phyloP scores from a whole-genome alignment of 331 rosid species.

The Telfairia occidentalis region DNA sequence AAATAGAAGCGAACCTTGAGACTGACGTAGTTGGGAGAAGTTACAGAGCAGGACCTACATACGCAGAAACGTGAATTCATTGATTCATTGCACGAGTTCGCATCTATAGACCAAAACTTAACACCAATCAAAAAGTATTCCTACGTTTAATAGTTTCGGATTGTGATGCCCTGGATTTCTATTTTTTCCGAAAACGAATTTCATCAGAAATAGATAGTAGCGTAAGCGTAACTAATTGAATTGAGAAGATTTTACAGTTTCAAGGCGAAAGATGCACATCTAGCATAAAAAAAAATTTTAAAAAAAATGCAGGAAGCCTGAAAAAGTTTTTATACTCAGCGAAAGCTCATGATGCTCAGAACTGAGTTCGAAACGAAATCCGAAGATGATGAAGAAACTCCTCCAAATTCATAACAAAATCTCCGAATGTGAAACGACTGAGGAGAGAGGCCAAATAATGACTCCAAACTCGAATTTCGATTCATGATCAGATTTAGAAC shows the following conservation, averaged over 20 bases:
- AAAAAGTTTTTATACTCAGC: not conserved
- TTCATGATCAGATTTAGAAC: slow-evolving; percentile 5
- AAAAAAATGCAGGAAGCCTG: not conserved
- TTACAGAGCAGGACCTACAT: not conserved
- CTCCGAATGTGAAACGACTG: not conserved
- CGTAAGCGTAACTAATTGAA: not conserved
- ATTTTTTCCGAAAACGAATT: not conserved
- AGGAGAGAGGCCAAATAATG: not conserved
- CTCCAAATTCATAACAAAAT: slow-evolving; percentile 8
- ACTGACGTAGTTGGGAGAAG: not conserved
- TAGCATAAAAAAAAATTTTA: not conserved
- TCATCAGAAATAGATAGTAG: not conserved
- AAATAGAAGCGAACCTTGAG: not conserved
- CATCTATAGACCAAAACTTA: not conserved
- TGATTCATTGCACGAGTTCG: not conserved
- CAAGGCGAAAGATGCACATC: not conserved
- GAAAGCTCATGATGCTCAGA: not conserved
- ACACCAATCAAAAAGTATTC: not conserved
- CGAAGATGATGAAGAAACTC: not conserved
- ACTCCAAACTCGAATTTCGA: slow-evolving; percentile 9
- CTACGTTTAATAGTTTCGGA: not conserved
- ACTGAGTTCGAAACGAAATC: not conserved
- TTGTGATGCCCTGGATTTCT: not conserved
- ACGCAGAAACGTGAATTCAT: not conserved
- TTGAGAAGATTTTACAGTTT: not conserved